Percentiles rank a stretch among this genome's conserved stretches.
phyloP scores from a whole-genome alignment of 139 green algal species.

The Picochlorum sp. region DNA sequence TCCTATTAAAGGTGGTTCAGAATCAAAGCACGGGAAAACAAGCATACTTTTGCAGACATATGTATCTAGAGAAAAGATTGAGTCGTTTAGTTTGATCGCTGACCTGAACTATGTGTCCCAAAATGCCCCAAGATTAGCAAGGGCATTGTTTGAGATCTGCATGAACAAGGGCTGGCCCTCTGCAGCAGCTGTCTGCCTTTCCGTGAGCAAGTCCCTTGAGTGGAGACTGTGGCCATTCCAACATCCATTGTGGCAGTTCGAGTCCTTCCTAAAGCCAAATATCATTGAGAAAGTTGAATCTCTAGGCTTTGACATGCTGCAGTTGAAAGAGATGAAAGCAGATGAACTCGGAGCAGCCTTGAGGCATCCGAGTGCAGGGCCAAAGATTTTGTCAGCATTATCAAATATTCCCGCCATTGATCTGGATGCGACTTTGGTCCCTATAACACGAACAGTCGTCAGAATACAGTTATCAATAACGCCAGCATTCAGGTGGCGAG shows the following conservation, averaged over 20 bases:
- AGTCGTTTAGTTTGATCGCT: slow-evolving; percentile 83
- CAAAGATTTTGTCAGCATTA: slow-evolving; percentile 40
- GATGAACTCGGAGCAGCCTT: slow-evolving; percentile 76
- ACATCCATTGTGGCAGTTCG: slow-evolving; percentile 88
- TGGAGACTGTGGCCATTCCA: slow-evolving; percentile 76
- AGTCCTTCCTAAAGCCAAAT: slow-evolving; percentile 45
- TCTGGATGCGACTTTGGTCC: slow-evolving; percentile 70
- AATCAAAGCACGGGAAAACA: slow-evolving; percentile 86
- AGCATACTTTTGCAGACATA: slow-evolving; percentile 85
- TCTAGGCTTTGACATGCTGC: slow-evolving; percentile 53
- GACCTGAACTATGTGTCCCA: slow-evolving; percentile 88
- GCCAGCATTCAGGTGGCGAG: slow-evolving; percentile 72
- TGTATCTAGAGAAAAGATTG: slow-evolving; percentile 64
- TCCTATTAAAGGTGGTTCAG: slow-evolving; percentile 61
- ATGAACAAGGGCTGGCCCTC: slow-evolving; percentile 61
- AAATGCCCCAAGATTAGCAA: slow-evolving; percentile 80
- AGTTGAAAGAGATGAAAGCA: slow-evolving; percentile 74
- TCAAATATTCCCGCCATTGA: slow-evolving; percentile 66
- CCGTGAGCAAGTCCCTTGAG: slow-evolving; percentile 71
- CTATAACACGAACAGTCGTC: slow-evolving; percentile 92
- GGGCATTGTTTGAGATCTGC: slow-evolving; percentile 92
- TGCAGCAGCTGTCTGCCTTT: slow-evolving; percentile 49
- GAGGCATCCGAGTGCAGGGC: slow-evolving; percentile 65
- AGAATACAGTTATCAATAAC: slow-evolving; percentile 68
- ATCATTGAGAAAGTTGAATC: slow-evolving; percentile 86